A percentile compares a stretch with the other conserved stretches of the same genome.
Evolutionary conservation across 2,329 filamentous ascomycete genomes (phyloP).

Genomic region (Calonectria pauciramosa): DNA sequence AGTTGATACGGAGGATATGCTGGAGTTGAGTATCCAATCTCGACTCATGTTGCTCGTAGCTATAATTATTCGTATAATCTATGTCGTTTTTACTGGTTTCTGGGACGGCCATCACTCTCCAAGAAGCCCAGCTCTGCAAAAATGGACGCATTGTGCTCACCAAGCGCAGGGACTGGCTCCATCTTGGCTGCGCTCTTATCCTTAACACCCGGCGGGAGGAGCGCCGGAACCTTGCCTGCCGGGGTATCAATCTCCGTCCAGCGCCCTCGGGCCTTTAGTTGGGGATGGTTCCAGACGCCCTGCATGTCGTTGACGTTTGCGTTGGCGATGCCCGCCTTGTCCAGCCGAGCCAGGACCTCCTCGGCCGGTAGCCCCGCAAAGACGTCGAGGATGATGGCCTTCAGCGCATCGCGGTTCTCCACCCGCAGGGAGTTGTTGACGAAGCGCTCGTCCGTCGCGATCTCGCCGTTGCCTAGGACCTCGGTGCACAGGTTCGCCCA

Average conservation of each 20-base stretch:
- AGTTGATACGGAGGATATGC: too few species aligned
- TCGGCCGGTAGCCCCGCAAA: slow-evolving; percentile 57
- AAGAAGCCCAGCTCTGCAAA: slow-evolving; percentile 22
- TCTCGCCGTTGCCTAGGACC: slow-evolving; percentile 57
- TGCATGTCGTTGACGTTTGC: slow-evolving; percentile 69
- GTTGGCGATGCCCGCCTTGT: slow-evolving; percentile 66
- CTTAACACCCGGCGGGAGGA: slow-evolving; percentile 63
- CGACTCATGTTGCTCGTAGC: background rate
- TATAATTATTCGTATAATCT: background rate
- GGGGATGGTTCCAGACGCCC: slow-evolving; percentile 67
- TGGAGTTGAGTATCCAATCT: background rate
- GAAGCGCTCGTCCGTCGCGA: slow-evolving; percentile 63
- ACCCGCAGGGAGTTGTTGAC: slow-evolving; percentile 59
- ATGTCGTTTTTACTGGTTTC: background rate
- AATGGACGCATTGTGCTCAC: slow-evolving; percentile 59
- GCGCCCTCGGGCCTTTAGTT: slow-evolving; percentile 62
- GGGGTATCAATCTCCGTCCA: slow-evolving; percentile 66
- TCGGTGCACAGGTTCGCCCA: slow-evolving; percentile 63
- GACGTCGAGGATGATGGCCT: slow-evolving; percentile 57
- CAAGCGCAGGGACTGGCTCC: slow-evolving; percentile 61
- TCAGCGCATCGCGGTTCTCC: slow-evolving; percentile 61
- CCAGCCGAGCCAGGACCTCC: slow-evolving; percentile 58
- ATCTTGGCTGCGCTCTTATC: slow-evolving; percentile 49
- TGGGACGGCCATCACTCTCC: background rate
- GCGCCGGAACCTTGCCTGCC: slow-evolving; percentile 59